These are phyloP conservation scores for Santalum album DNA, from an alignment of 164 flowering plant species.

Conservation along the genomic window DNA sequence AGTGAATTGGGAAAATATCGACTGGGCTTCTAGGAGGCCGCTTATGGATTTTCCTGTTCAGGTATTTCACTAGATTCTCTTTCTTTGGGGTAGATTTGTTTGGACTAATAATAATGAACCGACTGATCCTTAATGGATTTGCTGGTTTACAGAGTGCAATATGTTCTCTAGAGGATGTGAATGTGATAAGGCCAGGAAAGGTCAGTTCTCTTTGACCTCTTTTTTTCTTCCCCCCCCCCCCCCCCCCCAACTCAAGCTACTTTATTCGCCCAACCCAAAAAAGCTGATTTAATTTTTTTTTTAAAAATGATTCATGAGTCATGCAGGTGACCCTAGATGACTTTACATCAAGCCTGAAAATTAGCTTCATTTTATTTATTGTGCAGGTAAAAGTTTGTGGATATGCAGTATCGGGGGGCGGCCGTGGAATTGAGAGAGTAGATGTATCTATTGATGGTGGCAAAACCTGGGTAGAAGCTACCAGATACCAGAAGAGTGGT, in stretches of 20 bases:
- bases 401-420: conserved; percentile 94
- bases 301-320: no score
- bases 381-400: conserved; percentile 66
- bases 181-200: conserved; percentile 62
- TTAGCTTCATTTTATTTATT: no score
- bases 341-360: no score
- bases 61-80: conserved; percentile 29
- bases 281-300: no score
- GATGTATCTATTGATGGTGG: conserved; percentile 90
- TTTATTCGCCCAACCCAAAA: no score
- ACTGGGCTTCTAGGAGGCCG: conserved; percentile 84
- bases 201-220: conserved; percentile 28
- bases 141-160: conserved; percentile 57
- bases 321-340: no score
- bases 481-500: conserved; percentile 57
- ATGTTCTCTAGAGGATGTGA: conserved; percentile 79
- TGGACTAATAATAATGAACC: neutral
- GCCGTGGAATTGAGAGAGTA: conserved; percentile 93
- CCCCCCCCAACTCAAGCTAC: no score
- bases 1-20: conserved; percentile 88
- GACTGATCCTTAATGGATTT: conserved; percentile 1
- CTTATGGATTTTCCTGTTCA: conserved; percentile 98
- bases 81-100: neutral
- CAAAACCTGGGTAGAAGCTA: conserved; percentile 85
- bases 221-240: no score